Conservation (phyloP, 1,284 basidiomycete species). For the Trametes pubescens region DNA sequence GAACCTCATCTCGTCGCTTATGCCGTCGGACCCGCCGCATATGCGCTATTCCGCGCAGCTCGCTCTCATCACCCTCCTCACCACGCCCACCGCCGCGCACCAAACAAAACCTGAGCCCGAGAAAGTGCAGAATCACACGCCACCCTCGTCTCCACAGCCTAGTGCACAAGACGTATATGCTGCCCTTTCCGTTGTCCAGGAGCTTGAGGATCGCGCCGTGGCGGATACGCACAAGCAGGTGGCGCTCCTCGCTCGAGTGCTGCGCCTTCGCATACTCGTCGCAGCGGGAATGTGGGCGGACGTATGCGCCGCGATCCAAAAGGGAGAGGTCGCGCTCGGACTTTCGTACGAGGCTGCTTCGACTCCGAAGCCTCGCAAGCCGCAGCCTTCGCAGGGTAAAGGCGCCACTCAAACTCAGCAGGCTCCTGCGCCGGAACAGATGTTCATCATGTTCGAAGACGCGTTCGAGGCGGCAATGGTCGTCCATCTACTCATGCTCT, state of each 20-base stretch:
- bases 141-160: slow-evolving; percentile 24
- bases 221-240: slow-evolving; percentile 53
- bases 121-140: slow-evolving; percentile 13
- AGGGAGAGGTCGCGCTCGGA: slow-evolving; percentile 55
- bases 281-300: slow-evolving; percentile 60
- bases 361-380: slow-evolving; percentile 37
- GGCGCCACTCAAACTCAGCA: slow-evolving; percentile 9
- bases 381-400: slow-evolving; percentile 17
- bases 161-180: slow-evolving; percentile 47
- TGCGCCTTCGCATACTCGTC: slow-evolving; percentile 62
- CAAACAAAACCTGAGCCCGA: slow-evolving; percentile 7
- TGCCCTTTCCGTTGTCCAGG: slow-evolving; percentile 52
- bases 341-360: slow-evolving; percentile 45
- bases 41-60: slow-evolving; percentile 63
- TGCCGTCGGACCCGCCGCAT: slow-evolving; percentile 57
- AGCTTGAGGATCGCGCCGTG: slow-evolving; percentile 50
- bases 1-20: slow-evolving; percentile 58
- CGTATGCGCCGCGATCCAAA: slow-evolving; percentile 53
- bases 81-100: slow-evolving; percentile 41
- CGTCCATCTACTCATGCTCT: slow-evolving; percentile 62
- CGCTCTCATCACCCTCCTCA: slow-evolving; percentile 55
- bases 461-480: slow-evolving; percentile 55
- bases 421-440: slow-evolving; percentile 29
- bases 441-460: slow-evolving; percentile 46
- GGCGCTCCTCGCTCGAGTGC: slow-evolving; percentile 53